Evolutionary conservation across 768 basidiomycete species (phyloP).

Genomic region (Tylopilus intermedius): DNA sequence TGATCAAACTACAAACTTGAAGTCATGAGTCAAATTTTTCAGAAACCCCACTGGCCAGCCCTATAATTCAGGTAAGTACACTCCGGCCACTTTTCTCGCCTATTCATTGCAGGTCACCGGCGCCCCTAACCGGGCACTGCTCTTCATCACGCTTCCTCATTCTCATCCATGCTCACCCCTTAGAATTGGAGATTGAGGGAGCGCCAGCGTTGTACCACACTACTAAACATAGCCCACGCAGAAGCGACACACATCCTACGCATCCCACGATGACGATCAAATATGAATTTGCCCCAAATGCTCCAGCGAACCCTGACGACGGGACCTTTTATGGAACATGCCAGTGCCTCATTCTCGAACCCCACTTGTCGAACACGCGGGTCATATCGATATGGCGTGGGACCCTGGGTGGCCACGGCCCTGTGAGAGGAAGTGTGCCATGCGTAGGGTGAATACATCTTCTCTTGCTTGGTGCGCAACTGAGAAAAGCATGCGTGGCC

Average conservation of each 20-base stretch:
- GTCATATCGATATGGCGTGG: background rate
- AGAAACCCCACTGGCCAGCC: no score
- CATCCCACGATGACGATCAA: no score
- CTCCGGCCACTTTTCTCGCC: background rate
- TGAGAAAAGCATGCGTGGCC: no score
- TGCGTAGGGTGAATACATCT: background rate
- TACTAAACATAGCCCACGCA: no score
- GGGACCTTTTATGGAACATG: background rate
- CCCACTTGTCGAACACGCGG: background rate
- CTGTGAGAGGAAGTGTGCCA: background rate
- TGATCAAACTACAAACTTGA: no score
- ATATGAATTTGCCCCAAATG: background rate
- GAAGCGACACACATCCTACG: background rate
- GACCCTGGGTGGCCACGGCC: no score
- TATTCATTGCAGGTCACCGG: background rate
- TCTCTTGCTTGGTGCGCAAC: background rate
- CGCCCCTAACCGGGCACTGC: no score
- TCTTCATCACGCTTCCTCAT: background rate
- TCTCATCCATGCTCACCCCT: background rate
- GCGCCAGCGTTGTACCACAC: background rate
- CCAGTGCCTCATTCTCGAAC: background rate
- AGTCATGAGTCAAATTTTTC: no score
- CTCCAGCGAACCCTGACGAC: background rate
- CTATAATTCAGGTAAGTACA: background rate
- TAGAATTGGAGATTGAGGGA: background rate